phyloP scores from a whole-genome alignment of 148 eudicot species.

The Chenopodium formosanum region DNA sequence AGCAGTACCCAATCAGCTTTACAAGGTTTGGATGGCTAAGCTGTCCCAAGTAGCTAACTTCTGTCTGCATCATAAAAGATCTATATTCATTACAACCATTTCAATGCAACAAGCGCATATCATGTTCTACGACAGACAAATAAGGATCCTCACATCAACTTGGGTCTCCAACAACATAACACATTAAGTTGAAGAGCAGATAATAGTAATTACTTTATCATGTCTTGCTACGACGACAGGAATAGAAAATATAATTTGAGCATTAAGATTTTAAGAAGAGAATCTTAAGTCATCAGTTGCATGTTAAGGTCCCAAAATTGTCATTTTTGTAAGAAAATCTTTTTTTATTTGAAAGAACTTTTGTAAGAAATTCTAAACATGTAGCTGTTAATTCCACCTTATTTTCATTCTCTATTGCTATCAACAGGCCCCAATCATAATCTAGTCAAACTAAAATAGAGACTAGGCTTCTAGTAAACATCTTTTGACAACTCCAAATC shows the following conservation, averaged over 20 bases:
- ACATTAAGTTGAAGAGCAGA: not conserved
- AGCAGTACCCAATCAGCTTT: constrained; percentile 80
- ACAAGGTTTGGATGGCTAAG: constrained; percentile 81
- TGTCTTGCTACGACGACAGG: not conserved
- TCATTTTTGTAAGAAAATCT: too few species aligned
- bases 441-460: not conserved
- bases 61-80: constrained; percentile 51
- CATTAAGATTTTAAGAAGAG: not conserved
- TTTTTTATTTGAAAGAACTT: too few species aligned
- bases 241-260: not conserved
- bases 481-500: not conserved
- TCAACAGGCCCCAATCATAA: not conserved
- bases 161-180: not conserved
- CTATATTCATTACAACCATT: constrained; percentile 10
- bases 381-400: not conserved
- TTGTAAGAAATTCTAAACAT: too few species aligned
- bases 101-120: not conserved
- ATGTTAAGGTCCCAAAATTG: too few species aligned
- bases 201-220: not conserved
- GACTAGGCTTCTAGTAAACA: not conserved
- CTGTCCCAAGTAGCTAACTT: constrained; percentile 80
- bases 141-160: not conserved
- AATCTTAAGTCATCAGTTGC: not conserved
- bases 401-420: not conserved
- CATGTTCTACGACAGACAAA: not conserved